Base-by-base conservation (phyloP, 2,329 filamentous ascomycete species). In the Aphanoascus verrucosus region DNA sequence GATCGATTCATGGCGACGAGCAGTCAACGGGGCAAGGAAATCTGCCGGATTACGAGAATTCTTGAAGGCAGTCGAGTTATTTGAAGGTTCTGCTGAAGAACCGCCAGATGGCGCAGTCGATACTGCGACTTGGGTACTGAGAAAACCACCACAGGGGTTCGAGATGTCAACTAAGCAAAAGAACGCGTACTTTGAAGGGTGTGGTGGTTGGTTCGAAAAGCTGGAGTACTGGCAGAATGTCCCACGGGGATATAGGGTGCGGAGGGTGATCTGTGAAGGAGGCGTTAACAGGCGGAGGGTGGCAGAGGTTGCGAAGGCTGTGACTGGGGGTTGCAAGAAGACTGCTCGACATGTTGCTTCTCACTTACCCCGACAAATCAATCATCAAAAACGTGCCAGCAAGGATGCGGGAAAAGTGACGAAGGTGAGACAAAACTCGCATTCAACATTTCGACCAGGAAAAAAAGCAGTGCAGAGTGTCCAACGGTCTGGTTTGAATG, bases 111-210 rank as follows among this genome's bases (percentile, higher is more conserved):
- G 65, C 6, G 60, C 64, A 32, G 63, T 72, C n/a, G 69, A 72
- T 17, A 64, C 70, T 9, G 66, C 65, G 4, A 64, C 65, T 48
- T 72, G 70, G 70, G 65, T 70, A 31, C 61, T 72, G 37, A 68
- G 64, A 41, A 68, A 62, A 46, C 70, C 70, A 3, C 70, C 68
- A 1, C 68, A 72, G 51, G 70, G 70, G 0, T 63, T 67, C 53
- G 60, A 59, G 9, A 61, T 67, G 55, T 67, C 68, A 4, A 63
- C 60, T 7, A 64, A 63, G 32, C 68, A 72, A 49, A 62, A 61
- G 42, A 60, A 65, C n/a, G 61, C 61, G 4, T 71, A 67, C 59
- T 72, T 70, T 46, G 68, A 71, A 54, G 67, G 69, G 48, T 65
- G 65, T 8, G 58, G 62, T 5, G 70, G 68, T 6, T 71, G 67